A percentile compares a stretch with the other conserved stretches of the same genome.
Evolutionary conservation across 2,329 filamentous ascomycete species (phyloP).

Genomic region (Xylaria polymorpha): DNA sequence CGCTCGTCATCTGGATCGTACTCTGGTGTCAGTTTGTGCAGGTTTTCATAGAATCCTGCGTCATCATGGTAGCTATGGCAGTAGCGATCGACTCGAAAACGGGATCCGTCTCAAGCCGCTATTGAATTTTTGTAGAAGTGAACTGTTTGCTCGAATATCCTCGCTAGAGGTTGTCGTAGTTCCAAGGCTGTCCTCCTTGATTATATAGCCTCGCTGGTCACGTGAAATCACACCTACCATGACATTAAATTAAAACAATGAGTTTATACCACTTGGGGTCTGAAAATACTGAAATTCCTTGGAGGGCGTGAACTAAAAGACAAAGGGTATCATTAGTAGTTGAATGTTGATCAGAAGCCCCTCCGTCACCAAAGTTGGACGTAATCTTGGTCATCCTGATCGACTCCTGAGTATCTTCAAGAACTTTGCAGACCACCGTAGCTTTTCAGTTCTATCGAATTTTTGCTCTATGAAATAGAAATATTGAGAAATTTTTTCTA

Average conservation of each 20-base stretch:
- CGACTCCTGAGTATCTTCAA: not conserved
- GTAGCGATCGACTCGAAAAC: not conserved
- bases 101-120: not conserved
- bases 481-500: not conserved
- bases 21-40: not conserved
- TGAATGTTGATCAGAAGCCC: not conserved
- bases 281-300: not conserved
- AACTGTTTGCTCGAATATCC: not conserved
- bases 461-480: not conserved
- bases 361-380: not conserved
- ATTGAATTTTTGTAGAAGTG: not conserved
- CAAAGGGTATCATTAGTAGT: no score
- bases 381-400: not conserved
- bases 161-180: not conserved
- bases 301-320: no score
- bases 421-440: not conserved
- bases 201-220: not conserved
- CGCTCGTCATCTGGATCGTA: slow-evolving; percentile 15
- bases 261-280: not conserved
- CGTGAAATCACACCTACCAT: not conserved
- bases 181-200: not conserved
- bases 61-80: not conserved
- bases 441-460: not conserved
- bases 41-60: not conserved
- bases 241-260: not conserved